phyloP scores from a whole-genome alignment of 192 early-diverging fungal genomes.

The Coemansia pectinata region DNA sequence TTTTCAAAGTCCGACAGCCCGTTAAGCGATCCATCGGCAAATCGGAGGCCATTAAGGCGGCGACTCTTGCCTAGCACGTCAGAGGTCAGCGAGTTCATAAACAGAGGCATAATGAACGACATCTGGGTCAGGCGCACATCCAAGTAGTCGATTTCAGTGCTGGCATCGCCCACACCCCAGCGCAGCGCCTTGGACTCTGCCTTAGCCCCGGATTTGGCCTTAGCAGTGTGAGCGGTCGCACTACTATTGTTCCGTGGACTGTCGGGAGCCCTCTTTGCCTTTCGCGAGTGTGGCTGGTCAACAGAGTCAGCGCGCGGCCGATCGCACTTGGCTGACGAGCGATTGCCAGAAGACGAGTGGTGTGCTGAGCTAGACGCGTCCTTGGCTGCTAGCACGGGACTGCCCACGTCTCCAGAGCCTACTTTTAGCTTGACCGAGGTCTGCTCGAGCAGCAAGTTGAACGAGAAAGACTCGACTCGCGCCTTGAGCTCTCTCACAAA shows the following conservation, averaged over 20 bases:
- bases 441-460: slow-evolving; percentile 49
- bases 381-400: neutral
- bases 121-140: slow-evolving; percentile 53
- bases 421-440: slow-evolving; percentile 41
- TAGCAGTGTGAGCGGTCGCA: neutral
- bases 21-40: slow-evolving; percentile 23
- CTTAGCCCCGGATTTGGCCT: neutral
- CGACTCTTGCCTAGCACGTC: slow-evolving; percentile 1
- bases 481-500: slow-evolving; percentile 51
- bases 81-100: slow-evolving; percentile 20
- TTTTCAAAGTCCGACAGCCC: slow-evolving; percentile 23
- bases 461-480: slow-evolving; percentile 51
- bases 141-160: slow-evolving; percentile 53
- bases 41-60: slow-evolving; percentile 29
- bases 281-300: neutral
- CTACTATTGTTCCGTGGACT: neutral
- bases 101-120: slow-evolving; percentile 48
- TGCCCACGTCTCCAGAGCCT: neutral
- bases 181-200: slow-evolving; percentile 39
- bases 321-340: neutral
- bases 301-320: neutral
- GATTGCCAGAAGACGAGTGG: neutral
- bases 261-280: neutral
- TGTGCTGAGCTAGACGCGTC: neutral
- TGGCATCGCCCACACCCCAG: slow-evolving; percentile 57